Base-by-base conservation (phyloP, 306 rosid genomes). In the Astragalus glycyphyllos region DNA sequence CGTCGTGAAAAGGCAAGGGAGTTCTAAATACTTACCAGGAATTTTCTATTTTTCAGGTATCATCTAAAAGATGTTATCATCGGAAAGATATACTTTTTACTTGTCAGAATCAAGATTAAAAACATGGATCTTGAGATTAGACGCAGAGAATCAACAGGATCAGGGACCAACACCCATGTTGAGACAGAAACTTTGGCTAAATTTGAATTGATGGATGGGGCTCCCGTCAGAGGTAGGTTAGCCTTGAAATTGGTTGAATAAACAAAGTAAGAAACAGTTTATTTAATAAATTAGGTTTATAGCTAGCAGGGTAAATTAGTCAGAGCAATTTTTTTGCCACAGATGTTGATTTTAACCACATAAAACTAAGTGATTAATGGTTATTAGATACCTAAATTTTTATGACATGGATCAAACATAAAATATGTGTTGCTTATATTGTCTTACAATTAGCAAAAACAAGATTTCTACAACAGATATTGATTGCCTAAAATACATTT, bases 171-270 rank as follows among this genome's bases (percentile, higher is more conserved):
- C 81, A 91, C 99, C 68, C 99, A 94, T 81, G 97, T 94, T 53
- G 99, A 94, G 85, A 94, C 99, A 29, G 99, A 94, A 87, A 94
- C 99, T 48, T 84, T 94, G 62, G 99, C 99, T 51, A 94, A 94
- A 83, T 90, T 90, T 48, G 97, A 94, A 82, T 78, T 94, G 86
- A 94, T 94, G 99, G 99, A 90, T 82, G 99, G 99, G 65, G 99
- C 99, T 83, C 99, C 99, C 41, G 99, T 94, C 54, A 77, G 99
- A 91, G 99, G 99, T 91, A 79, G 76, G 75, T 83, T 77, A 35
- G 17, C 29, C 72, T 5, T 14, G 58, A 49, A 16, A 58, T 51
- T 16, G 29, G 63, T 54, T 35, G 47, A 47, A 37, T 65, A 56
- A 72, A 37, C 47, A 14, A 37, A 35, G 8, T 37, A 59, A 37